phyloP scores from a whole-genome alignment of 768 basidiomycete genomes.

The Gautieria morchelliformis region DNA sequence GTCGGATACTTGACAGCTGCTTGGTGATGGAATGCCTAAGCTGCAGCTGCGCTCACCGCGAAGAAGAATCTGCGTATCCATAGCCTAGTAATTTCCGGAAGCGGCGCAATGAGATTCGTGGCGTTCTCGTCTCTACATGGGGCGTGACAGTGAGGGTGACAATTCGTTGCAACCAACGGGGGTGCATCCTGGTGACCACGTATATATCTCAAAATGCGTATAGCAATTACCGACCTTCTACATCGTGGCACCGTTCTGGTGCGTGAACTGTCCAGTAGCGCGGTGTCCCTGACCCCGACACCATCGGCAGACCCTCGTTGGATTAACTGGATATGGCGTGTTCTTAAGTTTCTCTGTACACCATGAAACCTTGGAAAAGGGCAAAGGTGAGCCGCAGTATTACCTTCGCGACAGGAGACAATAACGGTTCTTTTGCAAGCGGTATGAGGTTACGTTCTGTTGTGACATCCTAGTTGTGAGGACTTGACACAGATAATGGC shows the following conservation, averaged over 20 bases:
- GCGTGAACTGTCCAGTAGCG: background rate
- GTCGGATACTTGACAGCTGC: too few species aligned
- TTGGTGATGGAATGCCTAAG: too few species aligned
- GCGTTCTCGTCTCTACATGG: too few species aligned
- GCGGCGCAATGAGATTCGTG: too few species aligned
- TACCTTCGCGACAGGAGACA: background rate
- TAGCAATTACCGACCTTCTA: background rate
- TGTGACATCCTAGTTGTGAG: background rate
- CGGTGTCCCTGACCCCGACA: background rate
- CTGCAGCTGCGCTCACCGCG: too few species aligned
- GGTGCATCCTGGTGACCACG: too few species aligned
- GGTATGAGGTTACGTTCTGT: background rate
- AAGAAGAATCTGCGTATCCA: too few species aligned
- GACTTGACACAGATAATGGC: slow-evolving; percentile 1
- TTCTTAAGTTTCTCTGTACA: background rate
- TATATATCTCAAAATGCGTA: background rate
- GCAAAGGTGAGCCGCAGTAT: slow-evolving; percentile 1
- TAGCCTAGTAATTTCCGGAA: too few species aligned
- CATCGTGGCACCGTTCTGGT: slow-evolving; percentile 5
- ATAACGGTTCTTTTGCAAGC: background rate
- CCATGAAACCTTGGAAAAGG: slow-evolving; percentile 5
- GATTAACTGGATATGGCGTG: background rate
- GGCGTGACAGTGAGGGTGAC: too few species aligned
- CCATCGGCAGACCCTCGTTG: slow-evolving; percentile 3
- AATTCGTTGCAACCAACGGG: too few species aligned